Evolutionary conservation across 202 grass and related monocot species (phyloP).

Genomic region (Setaria italica): DNA sequence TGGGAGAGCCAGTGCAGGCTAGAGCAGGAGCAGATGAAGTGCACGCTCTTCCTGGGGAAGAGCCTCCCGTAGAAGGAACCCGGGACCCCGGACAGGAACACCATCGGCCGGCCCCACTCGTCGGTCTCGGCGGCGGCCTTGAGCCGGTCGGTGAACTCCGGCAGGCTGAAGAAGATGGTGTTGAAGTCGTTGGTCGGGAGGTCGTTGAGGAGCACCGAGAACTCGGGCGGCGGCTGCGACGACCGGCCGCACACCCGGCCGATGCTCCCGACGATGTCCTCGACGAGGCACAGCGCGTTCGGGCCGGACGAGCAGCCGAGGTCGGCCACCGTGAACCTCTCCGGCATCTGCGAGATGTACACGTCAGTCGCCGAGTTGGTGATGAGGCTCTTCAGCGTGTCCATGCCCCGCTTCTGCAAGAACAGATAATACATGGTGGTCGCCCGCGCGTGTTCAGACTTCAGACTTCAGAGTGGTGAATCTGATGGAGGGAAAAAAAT

Average conservation of each 20-base stretch:
- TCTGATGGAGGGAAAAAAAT: neutral
- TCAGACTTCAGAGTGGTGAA: neutral
- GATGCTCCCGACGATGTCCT: constrained; percentile 77
- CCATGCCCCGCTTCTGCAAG: constrained; percentile 77
- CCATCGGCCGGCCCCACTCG: constrained; percentile 67
- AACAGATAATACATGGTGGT: neutral
- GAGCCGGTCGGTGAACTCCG: constrained; percentile 67
- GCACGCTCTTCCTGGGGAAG: constrained; percentile 69
- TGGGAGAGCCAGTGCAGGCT: constrained; percentile 98
- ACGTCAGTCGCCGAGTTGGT: constrained; percentile 64
- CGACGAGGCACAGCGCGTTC: constrained; percentile 79
- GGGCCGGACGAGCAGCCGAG: constrained; percentile 92
- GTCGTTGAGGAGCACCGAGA: constrained; percentile 96
- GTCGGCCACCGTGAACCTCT: constrained; percentile 84
- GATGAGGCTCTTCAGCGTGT: constrained; percentile 78
- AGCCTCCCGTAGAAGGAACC: constrained; percentile 92
- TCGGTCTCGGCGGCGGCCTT: constrained; percentile 50
- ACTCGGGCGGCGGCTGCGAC: constrained; percentile 70
- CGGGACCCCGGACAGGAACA: constrained; percentile 87
- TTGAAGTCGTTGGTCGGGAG: constrained; percentile 98
- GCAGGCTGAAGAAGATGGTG: constrained; percentile 71
- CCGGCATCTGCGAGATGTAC: constrained; percentile 70
- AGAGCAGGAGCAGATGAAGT: constrained; percentile 90
- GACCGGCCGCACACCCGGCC: constrained; percentile 49
- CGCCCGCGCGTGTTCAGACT: neutral